Conservation (phyloP, 1,284 basidiomycete genomes). For the Heterobasidion parviporum region DNA sequence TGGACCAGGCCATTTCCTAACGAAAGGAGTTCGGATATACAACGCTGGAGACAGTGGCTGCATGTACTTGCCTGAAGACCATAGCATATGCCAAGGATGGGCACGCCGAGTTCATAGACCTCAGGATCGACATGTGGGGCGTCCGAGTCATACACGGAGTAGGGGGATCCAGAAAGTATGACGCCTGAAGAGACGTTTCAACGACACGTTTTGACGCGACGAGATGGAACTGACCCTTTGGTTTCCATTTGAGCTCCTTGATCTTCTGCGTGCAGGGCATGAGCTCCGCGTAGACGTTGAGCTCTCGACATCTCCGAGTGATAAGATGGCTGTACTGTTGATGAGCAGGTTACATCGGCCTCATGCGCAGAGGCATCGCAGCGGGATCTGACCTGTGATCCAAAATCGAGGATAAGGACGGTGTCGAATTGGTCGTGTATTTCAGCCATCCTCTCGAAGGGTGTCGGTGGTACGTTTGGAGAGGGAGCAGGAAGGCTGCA, state of each 20-base stretch:
- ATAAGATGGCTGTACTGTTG: slow-evolving; percentile 94
- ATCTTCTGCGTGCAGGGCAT: slow-evolving; percentile 96
- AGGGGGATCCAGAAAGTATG: slow-evolving; percentile 97
- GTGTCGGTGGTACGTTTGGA: not conserved
- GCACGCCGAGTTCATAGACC: slow-evolving; percentile 89
- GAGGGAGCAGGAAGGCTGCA: not conserved
- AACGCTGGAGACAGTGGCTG: too few relatives aligned
- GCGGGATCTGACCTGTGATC: slow-evolving; percentile 70
- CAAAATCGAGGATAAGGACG: slow-evolving; percentile 96
- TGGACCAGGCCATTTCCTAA: slow-evolving; percentile 89
- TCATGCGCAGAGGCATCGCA: not conserved
- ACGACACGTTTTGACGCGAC: not conserved
- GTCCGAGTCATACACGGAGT: slow-evolving; percentile 92
- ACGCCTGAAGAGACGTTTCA: slow-evolving; percentile 54
- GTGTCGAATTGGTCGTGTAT: slow-evolving; percentile 97
- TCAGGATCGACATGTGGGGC: slow-evolving; percentile 93
- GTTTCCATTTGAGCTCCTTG: slow-evolving; percentile 86
- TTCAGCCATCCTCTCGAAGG: slow-evolving; percentile 48
- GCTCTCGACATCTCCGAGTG: slow-evolving; percentile 95
- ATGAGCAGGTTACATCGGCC: slow-evolving; percentile 2
- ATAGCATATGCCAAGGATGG: slow-evolving; percentile 96
- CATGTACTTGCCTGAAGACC: slow-evolving; percentile 72
- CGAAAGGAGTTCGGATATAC: not conserved
- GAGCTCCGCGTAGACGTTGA: slow-evolving; percentile 97
- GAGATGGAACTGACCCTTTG: slow-evolving; percentile 61